Percentiles rank a stretch among this genome's conserved stretches.
These are phyloP conservation scores for Colletotrichum destructivum DNA, from an alignment of 2,329 filamentous ascomycete species.

Conservation along the genomic window DNA sequence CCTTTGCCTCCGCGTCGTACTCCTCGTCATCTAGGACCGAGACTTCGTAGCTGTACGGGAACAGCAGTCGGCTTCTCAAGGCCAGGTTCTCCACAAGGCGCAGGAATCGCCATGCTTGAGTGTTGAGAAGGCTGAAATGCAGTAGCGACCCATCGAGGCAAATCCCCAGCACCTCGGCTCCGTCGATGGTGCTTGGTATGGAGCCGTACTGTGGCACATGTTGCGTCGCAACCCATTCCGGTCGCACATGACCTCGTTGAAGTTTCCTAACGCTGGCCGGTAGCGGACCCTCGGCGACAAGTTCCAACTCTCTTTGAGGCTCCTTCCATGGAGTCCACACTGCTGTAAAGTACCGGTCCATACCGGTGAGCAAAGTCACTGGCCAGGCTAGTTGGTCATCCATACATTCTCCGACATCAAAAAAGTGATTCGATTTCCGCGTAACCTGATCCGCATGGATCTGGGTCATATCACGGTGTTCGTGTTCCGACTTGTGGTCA, in stretches of 20 bases:
- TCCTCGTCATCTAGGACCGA: conserved; percentile 45
- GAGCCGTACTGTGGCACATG: conserved; percentile 58
- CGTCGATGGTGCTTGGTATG: conserved; percentile 59
- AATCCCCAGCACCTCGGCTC: conserved; percentile 73
- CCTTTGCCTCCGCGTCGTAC: conserved; percentile 55
- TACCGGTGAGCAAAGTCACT: conserved; percentile 64
- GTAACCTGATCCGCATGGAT: conserved; percentile 63
- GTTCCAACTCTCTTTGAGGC: conserved; percentile 57
- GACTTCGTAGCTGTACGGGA: conserved; percentile 60
- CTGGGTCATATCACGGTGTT: conserved; percentile 53
- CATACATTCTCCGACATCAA: conserved; percentile 58
- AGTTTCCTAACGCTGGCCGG: conserved; percentile 71
- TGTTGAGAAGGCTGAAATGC: conserved; percentile 77
- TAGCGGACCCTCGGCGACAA: conserved; percentile 71
- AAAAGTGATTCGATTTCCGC: conserved; percentile 61
- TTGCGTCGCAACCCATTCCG: conserved; percentile 62
- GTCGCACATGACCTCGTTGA: conserved; percentile 66
- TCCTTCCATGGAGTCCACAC: conserved; percentile 65
- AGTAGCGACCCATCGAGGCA: conserved; percentile 79
- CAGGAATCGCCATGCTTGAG: conserved; percentile 77
- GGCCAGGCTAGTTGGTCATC: conserved; percentile 51
- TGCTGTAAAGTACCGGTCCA: conserved; percentile 62
- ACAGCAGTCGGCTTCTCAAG: conserved; percentile 61
- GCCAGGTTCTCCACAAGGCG: conserved; percentile 81
- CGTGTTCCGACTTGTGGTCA: conserved; percentile 59